phyloP scores from a whole-genome alignment of 805 yeast species.

The Ogataea salicorniae region DNA sequence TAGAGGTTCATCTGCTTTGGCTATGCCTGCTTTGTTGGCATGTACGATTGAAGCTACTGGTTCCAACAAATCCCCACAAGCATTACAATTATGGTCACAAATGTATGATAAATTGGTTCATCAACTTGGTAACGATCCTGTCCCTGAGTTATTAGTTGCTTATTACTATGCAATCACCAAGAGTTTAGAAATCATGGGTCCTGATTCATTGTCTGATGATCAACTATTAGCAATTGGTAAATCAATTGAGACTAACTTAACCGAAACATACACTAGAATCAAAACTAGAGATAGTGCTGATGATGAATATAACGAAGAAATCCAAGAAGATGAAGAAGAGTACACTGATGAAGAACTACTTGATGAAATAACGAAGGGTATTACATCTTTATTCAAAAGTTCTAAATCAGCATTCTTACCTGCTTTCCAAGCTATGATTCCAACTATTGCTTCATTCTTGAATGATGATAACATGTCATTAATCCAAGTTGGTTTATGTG shows the following conservation, averaged over 20 bases:
- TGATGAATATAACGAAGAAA: slow-evolving; percentile 84
- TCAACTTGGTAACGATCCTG: slow-evolving; percentile 72
- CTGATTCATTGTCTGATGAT: slow-evolving; percentile 47
- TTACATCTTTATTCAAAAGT: slow-evolving; percentile 65
- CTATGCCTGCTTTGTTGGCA: slow-evolving; percentile 71
- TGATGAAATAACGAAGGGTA: slow-evolving; percentile 76
- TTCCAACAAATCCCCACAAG: slow-evolving; percentile 47
- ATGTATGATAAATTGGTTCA: slow-evolving; percentile 63
- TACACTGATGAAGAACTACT: slow-evolving; percentile 84
- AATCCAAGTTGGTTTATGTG: slow-evolving; percentile 72
- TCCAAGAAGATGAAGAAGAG: slow-evolving; percentile 79
- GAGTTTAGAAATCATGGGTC: slow-evolving; percentile 64
- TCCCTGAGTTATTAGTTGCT: slow-evolving; percentile 73
- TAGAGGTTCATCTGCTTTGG: slow-evolving; percentile 81
- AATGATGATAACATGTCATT: slow-evolving; percentile 63
- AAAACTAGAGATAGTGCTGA: slow-evolving; percentile 68
- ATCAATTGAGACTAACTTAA: slow-evolving; percentile 55
- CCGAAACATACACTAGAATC: slow-evolving; percentile 66
- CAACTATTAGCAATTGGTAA: slow-evolving; percentile 54
- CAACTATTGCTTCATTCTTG: slow-evolving; percentile 56
- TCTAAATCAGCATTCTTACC: slow-evolving; percentile 54
- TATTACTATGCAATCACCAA: slow-evolving; percentile 70
- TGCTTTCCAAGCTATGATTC: slow-evolving; percentile 58
- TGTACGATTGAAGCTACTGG: slow-evolving; percentile 56
- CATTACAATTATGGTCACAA: slow-evolving; percentile 65